Base-by-base conservation (phyloP, 495 filamentous ascomycete genomes). In the Peziza echinospora region DNA sequence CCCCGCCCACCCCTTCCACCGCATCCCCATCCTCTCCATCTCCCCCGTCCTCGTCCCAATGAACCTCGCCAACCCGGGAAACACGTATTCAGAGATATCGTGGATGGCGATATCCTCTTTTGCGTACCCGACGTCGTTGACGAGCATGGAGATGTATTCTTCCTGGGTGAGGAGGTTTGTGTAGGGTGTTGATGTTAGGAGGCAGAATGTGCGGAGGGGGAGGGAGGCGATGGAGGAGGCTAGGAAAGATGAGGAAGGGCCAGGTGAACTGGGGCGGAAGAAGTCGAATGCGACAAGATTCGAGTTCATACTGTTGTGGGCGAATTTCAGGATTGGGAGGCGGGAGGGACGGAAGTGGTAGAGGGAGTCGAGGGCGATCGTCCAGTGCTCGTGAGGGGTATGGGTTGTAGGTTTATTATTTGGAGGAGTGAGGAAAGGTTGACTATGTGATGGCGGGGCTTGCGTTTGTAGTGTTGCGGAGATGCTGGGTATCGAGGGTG, bases 31-130 rank as follows among this genome's bases (percentile, higher is more conserved):
- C n/a, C 63, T 65, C 47, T 47, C 49, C 21, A 64, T 49, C 28
- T 57, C 53, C 22, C 24, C 26, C n/a, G 63, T 59, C 41, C 60
- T 47, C 6, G 37, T 42, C 10, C 49, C 41, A 19, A 70, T 48
- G 44, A 62, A 70, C 0, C 42, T 24, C 11, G 62, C 54, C 46
- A 70, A 47, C 0, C 66, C 66, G 0, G 44, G 41, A 49, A 70
- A 69, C 2, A 67, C 63, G 49, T 67, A 52, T 10, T 50, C 46
- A 5, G 65, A 63, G 34, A 70, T 47, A 58, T 71, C 67, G 40
- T 49, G 26, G 17, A 70, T 61, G 21, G 53, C 47, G 47, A 71
- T 63, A 4, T 42, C 16, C 2, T 49, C 50, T 2, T 50, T 37
- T 21, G 53, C 52, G 48, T 71, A 70, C 1, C 68, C 67, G 5